Base-by-base conservation (phyloP, 768 basidiomycete genomes). In the Leucosporidium yakuticum region DNA sequence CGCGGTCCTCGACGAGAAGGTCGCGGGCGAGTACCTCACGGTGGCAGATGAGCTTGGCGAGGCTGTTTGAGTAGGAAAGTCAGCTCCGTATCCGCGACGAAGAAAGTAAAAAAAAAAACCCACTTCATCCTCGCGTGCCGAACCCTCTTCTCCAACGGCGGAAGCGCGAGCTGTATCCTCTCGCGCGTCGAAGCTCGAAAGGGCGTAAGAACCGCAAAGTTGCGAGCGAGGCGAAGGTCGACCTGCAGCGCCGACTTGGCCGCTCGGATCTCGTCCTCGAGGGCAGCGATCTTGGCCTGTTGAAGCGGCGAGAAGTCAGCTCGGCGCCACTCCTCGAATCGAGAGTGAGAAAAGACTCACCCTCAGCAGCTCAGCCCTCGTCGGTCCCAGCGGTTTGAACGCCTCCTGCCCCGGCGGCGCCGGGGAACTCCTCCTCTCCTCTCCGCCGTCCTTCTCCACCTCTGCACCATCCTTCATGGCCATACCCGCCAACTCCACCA, bases 171-270 rank as follows among this genome's bases (percentile, higher is more conserved):
- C 29, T 84, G 79, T 32, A 99, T 83, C 55, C 87, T 84, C 69
- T 91, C 89, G 57, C 93, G 85, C 5, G 93, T 93, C 14, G 86
- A 81, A 58, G 85, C 85, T 75, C 88, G 90, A 78, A 98, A 94
- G 4, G 96, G 94, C 21, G 90, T 88, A 49, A 97, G 82, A 53
- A 88, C 84, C 2, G 87, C 87, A 27, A 97, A 83, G 74, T 94
- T 95, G 51, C 89, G 87, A 27, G 88, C 84, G 53, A 88, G 80
- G 23, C 87, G 86, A 77, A 93, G 79, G 69, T 88, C 84, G 15
- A 83, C 78, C 59, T 88, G 85, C 29, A 95, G 85, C 68, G 84
- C 83, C 2, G 82, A 76, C 69, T 86, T 84, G 32, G 82, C 81
- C 3, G 81, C 77, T 21, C 80, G 77, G 63, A 91, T 84, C 66